These are phyloP conservation scores for Sutorius australiensis DNA, from an alignment of 768 basidiomycete genomes.

Conservation along the genomic window DNA sequence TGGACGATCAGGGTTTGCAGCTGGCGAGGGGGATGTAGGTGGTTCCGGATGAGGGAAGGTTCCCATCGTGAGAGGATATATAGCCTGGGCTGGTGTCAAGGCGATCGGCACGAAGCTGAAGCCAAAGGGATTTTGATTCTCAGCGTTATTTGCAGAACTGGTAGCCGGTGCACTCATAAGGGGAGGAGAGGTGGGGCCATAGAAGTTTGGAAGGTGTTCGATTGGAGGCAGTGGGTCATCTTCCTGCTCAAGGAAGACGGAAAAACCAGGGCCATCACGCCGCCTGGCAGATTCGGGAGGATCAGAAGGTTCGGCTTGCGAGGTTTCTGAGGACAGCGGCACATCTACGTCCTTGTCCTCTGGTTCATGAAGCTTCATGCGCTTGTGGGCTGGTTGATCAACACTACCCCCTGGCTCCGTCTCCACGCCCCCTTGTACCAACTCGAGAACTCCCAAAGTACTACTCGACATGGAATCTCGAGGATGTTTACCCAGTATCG, in stretches of 20 bases:
- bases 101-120: constrained; percentile 51
- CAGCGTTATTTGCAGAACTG: constrained; percentile 46
- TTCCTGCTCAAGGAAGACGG: constrained; percentile 43
- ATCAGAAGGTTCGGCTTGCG: constrained; percentile 17
- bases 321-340: constrained; percentile 7
- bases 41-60: constrained; percentile 34
- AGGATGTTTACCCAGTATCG: constrained; percentile 62
- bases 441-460: constrained; percentile 40
- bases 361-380: constrained; percentile 36
- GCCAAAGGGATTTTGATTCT: constrained; percentile 53
- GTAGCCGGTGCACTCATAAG: constrained; percentile 35
- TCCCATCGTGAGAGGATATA: constrained; percentile 37
- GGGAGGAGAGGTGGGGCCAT: constrained; percentile 41
- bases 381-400: constrained; percentile 51
- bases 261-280: constrained; percentile 40
- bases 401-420: constrained; percentile 37
- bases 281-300: constrained; percentile 11
- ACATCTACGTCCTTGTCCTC: constrained; percentile 22
- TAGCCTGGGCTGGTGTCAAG: constrained; percentile 46
- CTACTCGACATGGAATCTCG: constrained; percentile 49
- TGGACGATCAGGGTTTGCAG: constrained; percentile 30
- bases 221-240: constrained; percentile 50
- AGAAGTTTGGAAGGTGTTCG: constrained; percentile 50
- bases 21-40: constrained; percentile 34
- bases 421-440: constrained; percentile 39